phyloP scores from a whole-genome alignment of 1,139 yeast genomes.

The Geotrichum reessii region DNA sequence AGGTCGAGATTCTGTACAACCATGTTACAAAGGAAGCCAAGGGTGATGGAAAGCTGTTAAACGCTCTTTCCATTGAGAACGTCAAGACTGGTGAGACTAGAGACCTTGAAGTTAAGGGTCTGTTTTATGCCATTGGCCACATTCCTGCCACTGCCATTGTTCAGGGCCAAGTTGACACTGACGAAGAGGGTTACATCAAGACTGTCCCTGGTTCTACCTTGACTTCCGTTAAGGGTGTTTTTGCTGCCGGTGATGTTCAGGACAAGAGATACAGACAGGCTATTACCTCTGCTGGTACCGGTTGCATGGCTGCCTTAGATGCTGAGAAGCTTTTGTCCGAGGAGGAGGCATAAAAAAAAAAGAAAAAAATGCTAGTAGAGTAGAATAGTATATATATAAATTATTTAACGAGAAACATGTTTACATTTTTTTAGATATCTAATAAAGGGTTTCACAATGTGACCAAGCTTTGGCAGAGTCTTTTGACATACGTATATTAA shows the following conservation, averaged over 20 bases:
- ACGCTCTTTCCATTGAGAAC: conserved; percentile 46
- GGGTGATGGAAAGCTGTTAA: conserved; percentile 71
- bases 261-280: conserved; percentile 98
- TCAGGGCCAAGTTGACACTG: conserved; percentile 70
- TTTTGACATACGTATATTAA: background rate
- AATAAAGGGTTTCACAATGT: no score
- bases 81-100: conserved; percentile 61
- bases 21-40: conserved; percentile 81
- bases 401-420: background rate
- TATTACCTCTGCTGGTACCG: conserved; percentile 97
- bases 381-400: background rate
- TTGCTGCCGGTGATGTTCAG: conserved; percentile 99
- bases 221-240: conserved; percentile 87
- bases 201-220: conserved; percentile 83
- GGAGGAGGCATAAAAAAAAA: conserved; percentile 39
- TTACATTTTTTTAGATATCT: background rate
- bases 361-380: background rate
- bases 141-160: conserved; percentile 88
- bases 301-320: conserved; percentile 99
- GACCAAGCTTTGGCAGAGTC: background rate
- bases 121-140: conserved; percentile 97
- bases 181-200: conserved; percentile 79
- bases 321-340: conserved; percentile 81
- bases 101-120: conserved; percentile 78
- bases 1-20: conserved; percentile 85